These are phyloP conservation scores for Talaromyces sp. DNA, from an alignment of 2,329 filamentous ascomycete species.

Conservation along the genomic window DNA sequence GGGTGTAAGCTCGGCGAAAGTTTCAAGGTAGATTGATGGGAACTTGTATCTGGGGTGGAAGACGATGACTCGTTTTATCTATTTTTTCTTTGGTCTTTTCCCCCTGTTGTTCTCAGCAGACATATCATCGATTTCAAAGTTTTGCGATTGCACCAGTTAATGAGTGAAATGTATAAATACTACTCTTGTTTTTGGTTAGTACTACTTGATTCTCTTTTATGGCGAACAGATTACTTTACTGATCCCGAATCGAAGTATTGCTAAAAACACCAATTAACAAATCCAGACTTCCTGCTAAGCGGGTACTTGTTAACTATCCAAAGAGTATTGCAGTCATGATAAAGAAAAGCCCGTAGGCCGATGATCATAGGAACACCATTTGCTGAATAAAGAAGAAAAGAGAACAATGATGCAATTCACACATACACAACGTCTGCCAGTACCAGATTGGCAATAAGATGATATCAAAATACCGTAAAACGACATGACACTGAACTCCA, in stretches of 20 bases:
- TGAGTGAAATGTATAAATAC: conserved; percentile 3
- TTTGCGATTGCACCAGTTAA: neutral
- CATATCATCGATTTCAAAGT: conserved; percentile 7
- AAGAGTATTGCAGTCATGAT: neutral
- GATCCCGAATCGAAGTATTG: neutral
- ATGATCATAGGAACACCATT: conserved; percentile 1
- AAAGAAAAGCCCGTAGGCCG: neutral
- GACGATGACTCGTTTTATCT: neutral
- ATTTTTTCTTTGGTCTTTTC: neutral
- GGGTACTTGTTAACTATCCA: neutral
- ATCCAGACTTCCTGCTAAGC: neutral
- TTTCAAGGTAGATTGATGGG: conserved; percentile 32
- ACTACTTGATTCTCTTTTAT: neutral
- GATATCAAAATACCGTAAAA: neutral
- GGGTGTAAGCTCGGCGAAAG: conserved; percentile 69
- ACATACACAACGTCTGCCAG: conserved; percentile 1
- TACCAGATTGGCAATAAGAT: conserved; percentile 10
- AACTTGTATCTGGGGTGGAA: neutral
- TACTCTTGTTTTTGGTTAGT: neutral
- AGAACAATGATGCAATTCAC: neutral
- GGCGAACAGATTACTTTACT: neutral
- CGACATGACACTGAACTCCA: neutral
- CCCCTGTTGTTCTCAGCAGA: neutral
- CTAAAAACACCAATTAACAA: neutral
- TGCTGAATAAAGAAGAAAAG: neutral